Evolutionary conservation across 441 rosid species (phyloP).

Genomic region (Croton setiger): DNA sequence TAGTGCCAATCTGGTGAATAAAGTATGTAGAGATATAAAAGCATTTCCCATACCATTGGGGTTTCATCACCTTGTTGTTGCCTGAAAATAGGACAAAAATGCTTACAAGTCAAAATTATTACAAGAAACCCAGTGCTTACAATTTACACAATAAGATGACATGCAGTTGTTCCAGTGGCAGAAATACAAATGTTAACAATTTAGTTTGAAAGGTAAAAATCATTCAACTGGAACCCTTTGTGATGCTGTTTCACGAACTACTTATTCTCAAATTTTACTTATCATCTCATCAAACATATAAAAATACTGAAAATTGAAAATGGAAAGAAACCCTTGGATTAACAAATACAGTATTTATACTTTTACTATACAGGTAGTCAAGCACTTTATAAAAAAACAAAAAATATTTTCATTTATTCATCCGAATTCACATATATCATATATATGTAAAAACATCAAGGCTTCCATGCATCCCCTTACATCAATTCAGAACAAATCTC

Average conservation of each 20-base stretch:
- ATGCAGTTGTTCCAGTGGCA: not conserved
- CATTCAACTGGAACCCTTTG: not conserved
- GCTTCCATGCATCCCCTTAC: no score
- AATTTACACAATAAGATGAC: not conserved
- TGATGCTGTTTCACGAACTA: no score
- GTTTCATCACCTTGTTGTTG: constrained; percentile 96
- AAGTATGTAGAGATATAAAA: constrained; percentile 82
- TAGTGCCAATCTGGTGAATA: constrained; percentile 99
- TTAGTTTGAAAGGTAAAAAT: not conserved
- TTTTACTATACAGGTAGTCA: not conserved
- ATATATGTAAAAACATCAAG: no score
- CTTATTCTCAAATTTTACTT: no score
- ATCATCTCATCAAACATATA: no score
- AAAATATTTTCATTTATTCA: no score
- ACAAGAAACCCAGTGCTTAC: no score
- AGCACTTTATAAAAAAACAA: not conserved
- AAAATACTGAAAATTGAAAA: no score
- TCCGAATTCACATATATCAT: no score
- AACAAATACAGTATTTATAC: not conserved
- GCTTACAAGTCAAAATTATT: no score
- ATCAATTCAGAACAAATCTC: not conserved
- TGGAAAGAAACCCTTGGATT: no score
- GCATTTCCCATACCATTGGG: constrained; percentile 97
- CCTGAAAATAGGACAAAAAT: constrained; percentile 45
- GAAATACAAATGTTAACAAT: not conserved